phyloP scores from a whole-genome alignment of 2,329 filamentous ascomycete species.

The Orbilia quercus region DNA sequence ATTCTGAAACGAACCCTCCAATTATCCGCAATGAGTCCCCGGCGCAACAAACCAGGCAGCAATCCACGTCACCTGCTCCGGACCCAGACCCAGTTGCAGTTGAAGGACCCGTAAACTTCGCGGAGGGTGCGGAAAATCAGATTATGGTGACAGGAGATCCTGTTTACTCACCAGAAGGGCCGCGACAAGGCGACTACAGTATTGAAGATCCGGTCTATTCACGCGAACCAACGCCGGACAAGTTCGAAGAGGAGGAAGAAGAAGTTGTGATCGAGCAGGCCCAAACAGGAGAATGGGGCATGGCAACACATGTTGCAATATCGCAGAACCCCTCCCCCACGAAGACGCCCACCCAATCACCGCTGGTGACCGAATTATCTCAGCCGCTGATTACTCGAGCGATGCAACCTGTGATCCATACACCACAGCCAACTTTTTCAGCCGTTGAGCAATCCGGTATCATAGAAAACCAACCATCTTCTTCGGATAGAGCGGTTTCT shows the following conservation, averaged over 20 bases:
- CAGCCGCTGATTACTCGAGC: constrained; percentile 52
- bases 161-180: constrained; percentile 12
- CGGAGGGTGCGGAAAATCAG: constrained; percentile 26
- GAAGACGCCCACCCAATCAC: constrained; percentile 34
- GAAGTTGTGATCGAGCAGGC: constrained; percentile 47
- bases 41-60: constrained; percentile 24
- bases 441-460: constrained; percentile 35
- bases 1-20: constrained; percentile 24
- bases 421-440: constrained; percentile 38
- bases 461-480: constrained; percentile 23
- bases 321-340: constrained; percentile 45
- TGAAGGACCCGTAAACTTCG: constrained; percentile 15
- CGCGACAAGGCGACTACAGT: constrained; percentile 15
- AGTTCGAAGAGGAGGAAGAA: constrained; percentile 50
- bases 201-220: constrained; percentile 14
- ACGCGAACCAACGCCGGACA: constrained; percentile 40
- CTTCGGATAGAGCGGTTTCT: constrained; percentile 42
- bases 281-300: constrained; percentile 40
- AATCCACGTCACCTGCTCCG: constrained; percentile 47
- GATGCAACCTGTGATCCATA: constrained; percentile 49
- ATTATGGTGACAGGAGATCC: neutral
- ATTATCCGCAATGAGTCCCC: constrained; percentile 19
- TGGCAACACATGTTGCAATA: constrained; percentile 50
- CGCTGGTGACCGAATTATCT: constrained; percentile 37
- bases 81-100: neutral